Conservation (phyloP, 306 rosid species). For the Inga laurina region DNA sequence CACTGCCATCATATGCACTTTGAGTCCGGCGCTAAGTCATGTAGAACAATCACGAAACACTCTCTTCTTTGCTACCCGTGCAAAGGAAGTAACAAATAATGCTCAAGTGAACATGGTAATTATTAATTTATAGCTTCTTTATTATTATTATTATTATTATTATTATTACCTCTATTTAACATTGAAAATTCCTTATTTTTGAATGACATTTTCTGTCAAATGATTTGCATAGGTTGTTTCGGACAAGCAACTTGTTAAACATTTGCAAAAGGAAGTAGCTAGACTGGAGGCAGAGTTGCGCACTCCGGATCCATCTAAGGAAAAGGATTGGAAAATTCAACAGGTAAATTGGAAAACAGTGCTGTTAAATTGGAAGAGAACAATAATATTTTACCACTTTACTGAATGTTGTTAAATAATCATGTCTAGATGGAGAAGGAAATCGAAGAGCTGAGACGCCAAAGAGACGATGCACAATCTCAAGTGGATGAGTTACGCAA, state of each 20-base stretch:
- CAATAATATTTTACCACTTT: constrained; percentile 15
- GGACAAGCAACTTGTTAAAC: constrained; percentile 94
- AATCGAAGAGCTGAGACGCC: constrained; percentile 85
- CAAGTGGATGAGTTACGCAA: constrained; percentile 81
- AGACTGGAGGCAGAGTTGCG: constrained; percentile 93
- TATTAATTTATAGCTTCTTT: background rate
- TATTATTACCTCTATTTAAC: background rate
- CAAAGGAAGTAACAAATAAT: constrained; percentile 95
- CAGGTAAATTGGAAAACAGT: constrained; percentile 58
- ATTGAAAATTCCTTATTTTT: background rate
- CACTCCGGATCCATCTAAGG: constrained; percentile 87
- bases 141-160: background rate
- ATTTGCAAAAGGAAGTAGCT: constrained; percentile 96
- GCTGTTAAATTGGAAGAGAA: background rate
- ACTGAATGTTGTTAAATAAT: constrained; percentile 26
- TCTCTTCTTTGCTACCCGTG: constrained; percentile 91
- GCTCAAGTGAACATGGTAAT: constrained; percentile 98
- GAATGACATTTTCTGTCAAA: background rate
- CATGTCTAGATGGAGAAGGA: constrained; percentile 90
- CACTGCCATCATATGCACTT: constrained; percentile 96
- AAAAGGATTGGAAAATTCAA: constrained; percentile 90
- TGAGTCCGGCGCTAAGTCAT: constrained; percentile 94
- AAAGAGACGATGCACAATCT: constrained; percentile 88
- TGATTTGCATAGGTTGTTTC: constrained; percentile 66
- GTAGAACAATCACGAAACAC: constrained; percentile 97